These are phyloP conservation scores for Musa beccarii DNA, from an alignment of 176 grass and related monocot genomes.

Conservation along the genomic window DNA sequence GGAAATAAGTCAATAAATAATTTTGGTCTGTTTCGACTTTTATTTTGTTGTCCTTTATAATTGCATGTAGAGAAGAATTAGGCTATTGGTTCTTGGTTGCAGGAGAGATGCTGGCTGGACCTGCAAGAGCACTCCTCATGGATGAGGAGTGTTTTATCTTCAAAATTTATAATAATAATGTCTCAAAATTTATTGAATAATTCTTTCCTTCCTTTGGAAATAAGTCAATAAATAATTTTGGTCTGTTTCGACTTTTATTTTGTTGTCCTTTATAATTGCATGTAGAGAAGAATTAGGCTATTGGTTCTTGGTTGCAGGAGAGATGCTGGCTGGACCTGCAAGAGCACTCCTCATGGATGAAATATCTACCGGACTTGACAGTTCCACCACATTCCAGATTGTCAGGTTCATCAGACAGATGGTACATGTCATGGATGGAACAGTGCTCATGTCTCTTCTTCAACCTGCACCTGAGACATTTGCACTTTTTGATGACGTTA, in stretches of 20 bases:
- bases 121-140: conserved; percentile 57
- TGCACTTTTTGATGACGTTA: conserved; percentile 60
- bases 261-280: background rate
- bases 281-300: background rate
- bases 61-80: background rate
- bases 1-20: no score
- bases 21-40: no score
- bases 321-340: conserved; percentile 60
- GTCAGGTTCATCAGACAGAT: conserved; percentile 50
- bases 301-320: conserved; percentile 26
- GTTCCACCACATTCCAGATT: conserved; percentile 64
- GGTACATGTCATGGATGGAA: conserved; percentile 57
- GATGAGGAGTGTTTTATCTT: conserved; percentile 29
- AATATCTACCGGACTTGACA: conserved; percentile 73
- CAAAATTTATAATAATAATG: no score
- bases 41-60: background rate
- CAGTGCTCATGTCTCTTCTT: conserved; percentile 56
- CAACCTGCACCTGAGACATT: conserved; percentile 67
- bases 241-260: no score
- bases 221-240: no score
- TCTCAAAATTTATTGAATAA: no score
- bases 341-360: conserved; percentile 66
- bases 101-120: conserved; percentile 68
- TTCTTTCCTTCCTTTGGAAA: no score
- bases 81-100: background rate